Conservation (phyloP, 2,329 filamentous ascomycete species). For the Bisporella sp. region DNA sequence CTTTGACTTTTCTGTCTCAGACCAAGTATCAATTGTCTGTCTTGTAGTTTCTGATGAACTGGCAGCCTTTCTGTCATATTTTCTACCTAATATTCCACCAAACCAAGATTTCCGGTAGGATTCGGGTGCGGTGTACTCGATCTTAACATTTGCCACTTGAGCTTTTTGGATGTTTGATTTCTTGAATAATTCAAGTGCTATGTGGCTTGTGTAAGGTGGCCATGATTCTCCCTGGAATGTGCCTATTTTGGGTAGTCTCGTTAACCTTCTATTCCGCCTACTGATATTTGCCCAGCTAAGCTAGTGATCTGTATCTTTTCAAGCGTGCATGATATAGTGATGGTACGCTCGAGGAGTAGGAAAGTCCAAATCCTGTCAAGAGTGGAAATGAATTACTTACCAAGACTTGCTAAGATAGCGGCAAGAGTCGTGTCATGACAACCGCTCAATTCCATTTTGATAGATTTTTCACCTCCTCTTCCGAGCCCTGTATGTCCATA, state of each 20-base stretch:
- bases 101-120: constrained; percentile 17
- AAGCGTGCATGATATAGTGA: too few relatives aligned
- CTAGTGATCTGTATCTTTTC: too few relatives aligned
- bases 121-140: neutral
- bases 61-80: constrained; percentile 10
- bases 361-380: too few relatives aligned
- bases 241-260: constrained; percentile 35
- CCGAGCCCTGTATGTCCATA: constrained; percentile 32
- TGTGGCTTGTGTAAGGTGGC: constrained; percentile 90
- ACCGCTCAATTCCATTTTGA: constrained; percentile 74
- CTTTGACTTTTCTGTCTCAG: constrained; percentile 46
- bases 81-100: constrained; percentile 18
- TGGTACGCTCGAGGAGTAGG: too few relatives aligned
- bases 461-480: constrained; percentile 40
- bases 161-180: constrained; percentile 32
- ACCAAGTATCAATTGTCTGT: constrained; percentile 49
- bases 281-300: too few relatives aligned
- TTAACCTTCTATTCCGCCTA: too few relatives aligned
- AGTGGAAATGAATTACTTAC: too few relatives aligned
- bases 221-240: constrained; percentile 67
- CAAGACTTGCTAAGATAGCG: constrained; percentile 63
- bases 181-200: constrained; percentile 86
- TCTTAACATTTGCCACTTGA: constrained; percentile 16
- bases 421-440: constrained; percentile 94
- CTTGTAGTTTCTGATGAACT: constrained; percentile 44